Base-by-base conservation (phyloP, 345 rosid species). In the Odontarrhena argentea region DNA sequence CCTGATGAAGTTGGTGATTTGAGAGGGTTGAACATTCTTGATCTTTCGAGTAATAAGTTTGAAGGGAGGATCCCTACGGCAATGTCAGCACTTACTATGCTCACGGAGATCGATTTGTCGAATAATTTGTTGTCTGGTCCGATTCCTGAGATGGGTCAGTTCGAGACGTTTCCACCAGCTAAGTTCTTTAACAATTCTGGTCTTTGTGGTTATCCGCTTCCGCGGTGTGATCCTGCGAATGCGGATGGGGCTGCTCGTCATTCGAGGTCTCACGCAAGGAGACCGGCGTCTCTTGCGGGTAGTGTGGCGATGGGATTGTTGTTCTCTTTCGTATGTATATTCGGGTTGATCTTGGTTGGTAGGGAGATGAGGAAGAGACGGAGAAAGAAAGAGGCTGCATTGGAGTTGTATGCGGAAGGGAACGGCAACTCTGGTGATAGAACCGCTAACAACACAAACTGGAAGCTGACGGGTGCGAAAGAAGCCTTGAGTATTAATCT, bases 301-400 rank as follows among this genome's bases (percentile, higher is more conserved):
- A 87, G 88, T 40, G 86, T 94, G n/a, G 97, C 91, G 0, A 88
- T 91, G 91, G 97, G 97, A 10, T 74, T 94, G 81, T 59, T 94
- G 67, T 81, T 91, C 77, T 79, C 96, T 1, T 79, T 91, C 6
- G 83, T 91, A 43, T 91, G 96, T 67, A 87, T 88, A 34, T 67
- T 88, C 11, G 91, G 84, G 14, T 48, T 87, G 74, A 63, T 94
- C n/a, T 71, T 94, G 25, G 83, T 85, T 46, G 79, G 69, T 0
- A 68, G 87, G 28, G 99, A 94, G 70, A 63, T 67, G 18, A 87
- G 83, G 86, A 91, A 84, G 73, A 82, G 97, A 70, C 80, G 78
- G 81, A 82, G 76, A 63, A 83, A 80, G 85, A 87, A 83, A 71
- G 90, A 84, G 11, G 78, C 81, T 0, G 63, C 76, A 5, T 67